These are phyloP conservation scores for Nannizziopsis arthrosporioides DNA, from an alignment of 2,329 filamentous ascomycete species.

Conservation along the genomic window DNA sequence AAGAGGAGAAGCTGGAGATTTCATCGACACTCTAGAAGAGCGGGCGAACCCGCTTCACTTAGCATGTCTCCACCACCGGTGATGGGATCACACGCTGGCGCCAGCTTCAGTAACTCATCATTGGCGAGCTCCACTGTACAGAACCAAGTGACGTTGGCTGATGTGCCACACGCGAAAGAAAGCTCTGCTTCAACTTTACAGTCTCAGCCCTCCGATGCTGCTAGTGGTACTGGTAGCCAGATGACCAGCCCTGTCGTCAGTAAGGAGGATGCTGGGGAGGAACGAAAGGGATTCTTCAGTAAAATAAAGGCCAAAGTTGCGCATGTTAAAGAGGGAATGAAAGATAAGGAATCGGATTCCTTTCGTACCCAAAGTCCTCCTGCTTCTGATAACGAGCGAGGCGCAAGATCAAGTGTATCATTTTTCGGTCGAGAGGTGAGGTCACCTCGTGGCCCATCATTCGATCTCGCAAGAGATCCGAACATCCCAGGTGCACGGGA, in stretches of 20 bases:
- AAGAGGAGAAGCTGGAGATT: constrained; percentile 65
- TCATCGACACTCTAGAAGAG: constrained; percentile 44
- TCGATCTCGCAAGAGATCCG: constrained; percentile 18
- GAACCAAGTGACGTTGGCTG: constrained; percentile 36
- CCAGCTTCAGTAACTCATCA: constrained; percentile 56
- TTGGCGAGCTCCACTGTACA: constrained; percentile 48
- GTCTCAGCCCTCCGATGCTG: constrained; percentile 32
- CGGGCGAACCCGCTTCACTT: constrained; percentile 41
- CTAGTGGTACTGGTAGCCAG: constrained; percentile 18
- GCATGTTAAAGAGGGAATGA: constrained; percentile 43
- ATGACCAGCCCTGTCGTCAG: constrained; percentile 20
- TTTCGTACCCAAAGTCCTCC: constrained; percentile 43
- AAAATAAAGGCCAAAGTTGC: constrained; percentile 55
- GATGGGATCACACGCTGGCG: constrained; percentile 52
- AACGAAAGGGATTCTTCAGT: constrained; percentile 51
- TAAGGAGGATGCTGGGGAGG: constrained; percentile 27
- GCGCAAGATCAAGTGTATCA: constrained; percentile 27
- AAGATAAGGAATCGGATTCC: constrained; percentile 43
- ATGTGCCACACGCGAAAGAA: constrained; percentile 32
- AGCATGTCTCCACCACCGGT: constrained; percentile 36
- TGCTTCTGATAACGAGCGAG: constrained; percentile 25
- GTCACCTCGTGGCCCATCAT: constrained; percentile 16
- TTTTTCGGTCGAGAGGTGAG: constrained; percentile 18
- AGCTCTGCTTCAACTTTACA: constrained; percentile 20
- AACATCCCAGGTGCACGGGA: constrained; percentile 19